Percentiles rank a stretch among this genome's conserved stretches.
These are phyloP conservation scores for Xerocomus spinulosus DNA, from an alignment of 768 basidiomycete genomes.

Conservation along the genomic window DNA sequence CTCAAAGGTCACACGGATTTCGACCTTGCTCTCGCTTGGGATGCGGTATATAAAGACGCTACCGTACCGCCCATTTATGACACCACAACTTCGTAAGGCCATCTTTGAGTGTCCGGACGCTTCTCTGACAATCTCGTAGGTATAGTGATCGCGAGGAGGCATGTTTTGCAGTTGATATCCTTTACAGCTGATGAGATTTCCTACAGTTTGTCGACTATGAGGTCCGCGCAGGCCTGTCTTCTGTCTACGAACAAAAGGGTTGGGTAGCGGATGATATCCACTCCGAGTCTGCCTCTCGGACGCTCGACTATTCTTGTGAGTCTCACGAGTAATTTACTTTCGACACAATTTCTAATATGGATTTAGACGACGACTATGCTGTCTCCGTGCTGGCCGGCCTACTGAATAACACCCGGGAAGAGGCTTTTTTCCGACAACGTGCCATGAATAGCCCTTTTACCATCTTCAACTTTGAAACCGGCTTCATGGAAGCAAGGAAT, in stretches of 20 bases:
- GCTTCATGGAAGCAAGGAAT: conserved; percentile 81
- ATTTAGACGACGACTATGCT: conserved; percentile 72
- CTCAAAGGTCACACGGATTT: conserved; percentile 62
- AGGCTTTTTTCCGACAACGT: conserved; percentile 52
- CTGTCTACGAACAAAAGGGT: conserved; percentile 61
- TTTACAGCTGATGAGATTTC: neutral
- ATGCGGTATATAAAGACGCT: conserved; percentile 72
- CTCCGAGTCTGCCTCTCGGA: conserved; percentile 74
- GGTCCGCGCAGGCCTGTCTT: conserved; percentile 71
- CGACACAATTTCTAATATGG: neutral
- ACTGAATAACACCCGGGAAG: conserved; percentile 47
- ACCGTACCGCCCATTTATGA: conserved; percentile 59
- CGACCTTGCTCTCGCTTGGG: conserved; percentile 61
- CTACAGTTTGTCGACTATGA: conserved; percentile 68
- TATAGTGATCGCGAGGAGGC: conserved; percentile 75
- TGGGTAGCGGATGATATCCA: conserved; percentile 80
- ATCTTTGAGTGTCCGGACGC: neutral
- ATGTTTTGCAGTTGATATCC: conserved; percentile 5
- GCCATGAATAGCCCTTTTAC: conserved; percentile 53
- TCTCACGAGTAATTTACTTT: neutral
- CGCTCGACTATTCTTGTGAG: conserved; percentile 74
- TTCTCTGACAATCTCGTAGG: conserved; percentile 28
- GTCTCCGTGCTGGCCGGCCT: conserved; percentile 56
- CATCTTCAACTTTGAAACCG: conserved; percentile 60
- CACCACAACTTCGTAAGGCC: conserved; percentile 42